phyloP scores from a whole-genome alignment of 2,329 filamentous ascomycete species.

The Arthrobotrys sphaeroides region DNA sequence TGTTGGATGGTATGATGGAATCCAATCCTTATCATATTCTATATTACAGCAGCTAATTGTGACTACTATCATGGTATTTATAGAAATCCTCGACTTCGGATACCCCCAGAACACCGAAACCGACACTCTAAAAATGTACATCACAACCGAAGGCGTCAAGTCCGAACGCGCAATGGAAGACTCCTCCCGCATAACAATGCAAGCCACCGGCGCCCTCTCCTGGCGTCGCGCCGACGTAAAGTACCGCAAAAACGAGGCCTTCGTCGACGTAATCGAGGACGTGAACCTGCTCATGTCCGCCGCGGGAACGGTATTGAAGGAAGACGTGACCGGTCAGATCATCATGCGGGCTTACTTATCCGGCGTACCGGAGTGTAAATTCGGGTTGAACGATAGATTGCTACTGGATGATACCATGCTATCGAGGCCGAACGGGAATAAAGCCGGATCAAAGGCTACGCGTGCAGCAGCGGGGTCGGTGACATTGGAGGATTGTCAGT shows the following conservation, averaged over 20 bases:
- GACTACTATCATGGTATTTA: background rate
- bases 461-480: conserved; percentile 95
- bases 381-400: conserved; percentile 93
- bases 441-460: conserved; percentile 82
- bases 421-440: conserved; percentile 76
- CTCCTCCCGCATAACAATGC: conserved; percentile 94
- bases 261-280: conserved; percentile 98
- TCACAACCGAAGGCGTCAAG: conserved; percentile 98
- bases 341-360: conserved; percentile 98
- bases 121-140: conserved; percentile 99
- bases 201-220: conserved; percentile 94
- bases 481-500: conserved; percentile 96
- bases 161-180: conserved; percentile 86
- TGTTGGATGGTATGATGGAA: conserved; percentile 84
- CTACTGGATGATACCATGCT: conserved; percentile 82
- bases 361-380: conserved; percentile 98
- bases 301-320: conserved; percentile 89
- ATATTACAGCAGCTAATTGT: conserved; percentile 5
- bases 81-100: conserved; percentile 98
- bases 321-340: conserved; percentile 96
- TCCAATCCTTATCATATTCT: background rate
- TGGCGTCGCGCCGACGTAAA: conserved; percentile 98
- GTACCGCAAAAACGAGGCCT: conserved; percentile 99
- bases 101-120: conserved; percentile 99
- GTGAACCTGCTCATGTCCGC: conserved; percentile 98